A percentile compares a stretch with the other conserved stretches of the same genome.
Conservation (phyloP, 805 yeast species). For the Pichia pseudocactophila region DNA sequence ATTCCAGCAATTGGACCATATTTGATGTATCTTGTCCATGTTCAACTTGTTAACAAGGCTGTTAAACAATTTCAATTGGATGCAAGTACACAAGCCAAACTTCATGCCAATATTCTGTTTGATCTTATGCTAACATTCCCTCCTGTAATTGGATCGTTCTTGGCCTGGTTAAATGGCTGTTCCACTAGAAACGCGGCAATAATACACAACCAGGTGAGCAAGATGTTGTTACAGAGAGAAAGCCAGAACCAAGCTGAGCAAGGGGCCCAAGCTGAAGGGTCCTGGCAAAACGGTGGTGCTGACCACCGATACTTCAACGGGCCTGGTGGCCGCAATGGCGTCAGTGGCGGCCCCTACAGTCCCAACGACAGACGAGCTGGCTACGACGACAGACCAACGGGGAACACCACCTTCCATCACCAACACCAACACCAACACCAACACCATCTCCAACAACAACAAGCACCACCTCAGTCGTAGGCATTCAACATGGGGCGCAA, state of each 20-base stretch:
- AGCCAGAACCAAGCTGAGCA: too few species aligned
- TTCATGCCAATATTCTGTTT: conserved; percentile 66
- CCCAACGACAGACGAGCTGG: too few species aligned
- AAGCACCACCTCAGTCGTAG: too few species aligned
- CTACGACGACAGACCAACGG: too few species aligned
- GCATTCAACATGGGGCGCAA: neutral
- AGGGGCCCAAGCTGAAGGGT: too few species aligned
- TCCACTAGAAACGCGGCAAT: conserved; percentile 85
- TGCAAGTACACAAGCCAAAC: conserved; percentile 46
- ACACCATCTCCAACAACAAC: too few species aligned
- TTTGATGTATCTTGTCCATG: conserved; percentile 71
- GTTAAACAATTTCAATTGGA: conserved; percentile 52
- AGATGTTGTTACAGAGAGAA: conserved; percentile 14
- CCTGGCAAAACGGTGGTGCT: too few species aligned
- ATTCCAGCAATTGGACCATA: conserved; percentile 83
- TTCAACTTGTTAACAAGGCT: conserved; percentile 55
- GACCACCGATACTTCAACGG: too few species aligned
- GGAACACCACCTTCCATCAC: too few species aligned
- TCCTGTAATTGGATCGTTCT: conserved; percentile 70
- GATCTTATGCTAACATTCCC: conserved; percentile 71
- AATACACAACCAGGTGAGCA: conserved; percentile 39
- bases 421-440: too few species aligned
- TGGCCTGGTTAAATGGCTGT: conserved; percentile 77
- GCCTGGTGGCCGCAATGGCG: too few species aligned
- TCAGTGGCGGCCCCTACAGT: too few species aligned